Evolutionary conservation across 75 land plant species (phyloP).

Genomic region (Sequoiadendron giganteum): DNA sequence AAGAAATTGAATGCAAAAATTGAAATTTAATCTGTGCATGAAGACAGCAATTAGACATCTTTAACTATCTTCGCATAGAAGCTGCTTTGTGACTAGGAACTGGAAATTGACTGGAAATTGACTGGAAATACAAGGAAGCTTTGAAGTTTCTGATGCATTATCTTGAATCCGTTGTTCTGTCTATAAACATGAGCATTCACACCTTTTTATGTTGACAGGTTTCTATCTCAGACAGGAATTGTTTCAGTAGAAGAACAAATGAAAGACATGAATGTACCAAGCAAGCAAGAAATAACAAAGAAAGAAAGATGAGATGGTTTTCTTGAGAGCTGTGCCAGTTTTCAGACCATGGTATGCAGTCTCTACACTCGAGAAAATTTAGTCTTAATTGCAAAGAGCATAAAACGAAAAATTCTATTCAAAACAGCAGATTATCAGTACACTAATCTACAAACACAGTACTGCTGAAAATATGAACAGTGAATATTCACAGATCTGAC

Average conservation of each 20-base stretch:
- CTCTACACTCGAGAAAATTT: too few relatives aligned
- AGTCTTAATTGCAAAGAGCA: too few relatives aligned
- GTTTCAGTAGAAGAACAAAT: constrained; percentile 8
- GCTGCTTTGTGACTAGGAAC: background rate
- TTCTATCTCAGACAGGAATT: constrained; percentile 11
- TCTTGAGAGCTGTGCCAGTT: background rate
- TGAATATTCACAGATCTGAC: too few relatives aligned
- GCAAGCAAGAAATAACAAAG: background rate
- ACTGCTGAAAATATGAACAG: too few relatives aligned
- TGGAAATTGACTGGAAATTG: background rate
- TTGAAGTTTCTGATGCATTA: background rate
- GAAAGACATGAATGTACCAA: constrained; percentile 6
- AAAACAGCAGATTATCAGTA: too few relatives aligned
- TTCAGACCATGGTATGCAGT: background rate
- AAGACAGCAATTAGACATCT: background rate
- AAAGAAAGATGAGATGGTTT: constrained; percentile 3
- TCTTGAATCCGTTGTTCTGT: background rate
- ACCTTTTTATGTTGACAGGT: background rate
- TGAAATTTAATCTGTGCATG: background rate
- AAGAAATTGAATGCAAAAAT: background rate
- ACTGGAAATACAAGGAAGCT: background rate
- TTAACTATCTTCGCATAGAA: background rate
- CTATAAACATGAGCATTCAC: background rate
- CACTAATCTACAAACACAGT: too few relatives aligned
- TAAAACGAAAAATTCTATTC: too few relatives aligned